These are phyloP conservation scores for Ceratocystis cubensis DNA, from an alignment of 2,329 filamentous ascomycete genomes.

Conservation along the genomic window DNA sequence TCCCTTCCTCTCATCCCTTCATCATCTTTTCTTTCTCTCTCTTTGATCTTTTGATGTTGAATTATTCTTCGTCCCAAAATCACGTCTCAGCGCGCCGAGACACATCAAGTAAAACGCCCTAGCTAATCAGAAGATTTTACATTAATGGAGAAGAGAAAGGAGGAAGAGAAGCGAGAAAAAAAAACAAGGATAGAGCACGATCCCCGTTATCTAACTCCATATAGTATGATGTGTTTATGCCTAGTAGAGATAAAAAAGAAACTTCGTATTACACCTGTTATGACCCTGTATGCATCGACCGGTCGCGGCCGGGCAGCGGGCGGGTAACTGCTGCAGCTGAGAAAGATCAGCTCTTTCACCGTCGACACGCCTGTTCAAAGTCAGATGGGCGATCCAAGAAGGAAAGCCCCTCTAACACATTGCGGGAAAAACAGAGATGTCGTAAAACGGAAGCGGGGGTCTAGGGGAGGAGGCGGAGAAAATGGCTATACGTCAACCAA, in stretches of 20 bases:
- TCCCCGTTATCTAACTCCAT: no score
- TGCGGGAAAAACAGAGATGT: not conserved
- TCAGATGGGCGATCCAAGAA: no score
- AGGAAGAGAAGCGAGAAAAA: not conserved
- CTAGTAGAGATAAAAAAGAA: not conserved
- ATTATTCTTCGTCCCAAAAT: not conserved
- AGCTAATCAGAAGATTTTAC: not conserved
- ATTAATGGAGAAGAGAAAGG: not conserved
- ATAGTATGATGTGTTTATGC: no score
- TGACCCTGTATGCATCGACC: not conserved
- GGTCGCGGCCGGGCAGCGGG: not conserved
- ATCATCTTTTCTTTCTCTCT: not conserved
- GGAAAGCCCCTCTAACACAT: no score
- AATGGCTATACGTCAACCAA: not conserved
- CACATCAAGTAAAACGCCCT: not conserved
- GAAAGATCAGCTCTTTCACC: not conserved
- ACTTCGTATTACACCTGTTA: not conserved
- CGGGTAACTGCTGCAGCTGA: slow-evolving; percentile 6
- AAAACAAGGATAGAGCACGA: no score
- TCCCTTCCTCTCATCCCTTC: not conserved
- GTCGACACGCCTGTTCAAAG: not conserved
- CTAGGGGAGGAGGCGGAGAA: not conserved
- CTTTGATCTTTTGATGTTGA: not conserved
- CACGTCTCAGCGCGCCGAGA: not conserved
- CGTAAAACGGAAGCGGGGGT: not conserved